Base-by-base conservation (phyloP, 352 stramenopile genomes). In the Aphanomyces invadans region DNA sequence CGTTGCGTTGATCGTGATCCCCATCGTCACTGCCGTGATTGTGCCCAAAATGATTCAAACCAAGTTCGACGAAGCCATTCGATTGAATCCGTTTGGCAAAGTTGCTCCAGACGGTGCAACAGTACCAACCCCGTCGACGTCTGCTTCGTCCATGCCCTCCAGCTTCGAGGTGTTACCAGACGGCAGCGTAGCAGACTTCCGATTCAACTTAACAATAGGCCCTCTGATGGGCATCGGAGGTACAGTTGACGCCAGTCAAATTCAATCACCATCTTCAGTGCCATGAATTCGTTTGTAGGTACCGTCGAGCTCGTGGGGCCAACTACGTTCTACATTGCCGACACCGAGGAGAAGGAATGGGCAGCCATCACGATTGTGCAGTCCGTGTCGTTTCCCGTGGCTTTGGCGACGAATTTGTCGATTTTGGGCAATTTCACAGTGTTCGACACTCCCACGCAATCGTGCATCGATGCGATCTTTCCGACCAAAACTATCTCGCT, bases 31-130 rank as follows among this genome's bases (percentile, higher is more conserved):
- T 2, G 60, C 39, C 23, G 60, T 67, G 19, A 44, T 67, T 2
- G 32, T 67, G 26, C 60, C 60, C 29, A 19, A 57, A 7, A 49
- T 32, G 28, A 67, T 67, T 28, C 60, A 59, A 39, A 21, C 45
- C 60, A 67, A 67, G 42, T 67, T 67, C 36, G 60, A 49, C 32
- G 45, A 49, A 25, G 39, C 60, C 9, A 49, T 67, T 21, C 49
- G 49, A 23, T 26, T 39, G 21, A 57, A 57, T 33, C 49, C 49
- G 29, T 57, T 57, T n/a, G 25, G 25, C 12, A 33, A 57, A 33
- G 49, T 29, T 5, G 25, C 29, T 21, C 25, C 0, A 42, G 15
- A n/a, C n/a, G n/a, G 36, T 42, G 36, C 36, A 15, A 7, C 36
- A 15, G 7, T 15, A 15, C 15, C 36, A 15, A 42, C 15, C 15